These are phyloP conservation scores for Rhododendron griersonianum DNA, from an alignment of 148 eudicot species.

Conservation along the genomic window DNA sequence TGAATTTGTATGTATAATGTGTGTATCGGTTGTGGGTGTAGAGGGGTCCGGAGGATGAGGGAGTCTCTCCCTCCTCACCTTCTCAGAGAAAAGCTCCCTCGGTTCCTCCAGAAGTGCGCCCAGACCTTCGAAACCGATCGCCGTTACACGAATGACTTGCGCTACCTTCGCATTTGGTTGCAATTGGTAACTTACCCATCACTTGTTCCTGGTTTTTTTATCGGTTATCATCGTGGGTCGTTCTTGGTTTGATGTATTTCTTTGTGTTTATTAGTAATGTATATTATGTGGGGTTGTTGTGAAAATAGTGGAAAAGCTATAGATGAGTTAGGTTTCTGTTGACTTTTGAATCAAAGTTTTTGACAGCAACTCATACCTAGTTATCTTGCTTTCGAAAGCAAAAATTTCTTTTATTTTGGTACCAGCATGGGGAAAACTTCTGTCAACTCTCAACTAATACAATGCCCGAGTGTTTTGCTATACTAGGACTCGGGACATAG, in stretches of 20 bases:
- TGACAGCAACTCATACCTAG: not conserved
- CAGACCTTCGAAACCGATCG: constrained; percentile 70
- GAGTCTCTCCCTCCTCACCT: constrained; percentile 50
- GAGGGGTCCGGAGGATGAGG: constrained; percentile 72
- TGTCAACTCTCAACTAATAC: not conserved
- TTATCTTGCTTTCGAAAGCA: not conserved
- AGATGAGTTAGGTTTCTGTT: not conserved
- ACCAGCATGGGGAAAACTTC: too few species aligned
- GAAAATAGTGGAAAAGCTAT: not conserved
- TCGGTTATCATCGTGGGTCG: not conserved
- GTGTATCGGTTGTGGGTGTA: constrained; percentile 14
- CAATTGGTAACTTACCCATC: constrained; percentile 49
- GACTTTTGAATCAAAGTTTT: not conserved
- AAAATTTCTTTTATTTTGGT: not conserved
- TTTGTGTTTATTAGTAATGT: not conserved
- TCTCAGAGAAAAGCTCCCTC: constrained; percentile 81
- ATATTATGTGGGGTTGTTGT: not conserved
- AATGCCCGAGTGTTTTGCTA: not conserved
- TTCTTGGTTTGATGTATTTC: not conserved
- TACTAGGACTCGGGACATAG: not conserved
- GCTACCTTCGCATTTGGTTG: constrained; percentile 84
- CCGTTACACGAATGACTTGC: constrained; percentile 66
- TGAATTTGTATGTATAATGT: not conserved
- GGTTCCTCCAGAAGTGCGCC: constrained; percentile 88
- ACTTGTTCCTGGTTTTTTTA: not conserved